These are phyloP conservation scores for Starmerella sp. DNA, from an alignment of 805 yeast species.

Conservation along the genomic window DNA sequence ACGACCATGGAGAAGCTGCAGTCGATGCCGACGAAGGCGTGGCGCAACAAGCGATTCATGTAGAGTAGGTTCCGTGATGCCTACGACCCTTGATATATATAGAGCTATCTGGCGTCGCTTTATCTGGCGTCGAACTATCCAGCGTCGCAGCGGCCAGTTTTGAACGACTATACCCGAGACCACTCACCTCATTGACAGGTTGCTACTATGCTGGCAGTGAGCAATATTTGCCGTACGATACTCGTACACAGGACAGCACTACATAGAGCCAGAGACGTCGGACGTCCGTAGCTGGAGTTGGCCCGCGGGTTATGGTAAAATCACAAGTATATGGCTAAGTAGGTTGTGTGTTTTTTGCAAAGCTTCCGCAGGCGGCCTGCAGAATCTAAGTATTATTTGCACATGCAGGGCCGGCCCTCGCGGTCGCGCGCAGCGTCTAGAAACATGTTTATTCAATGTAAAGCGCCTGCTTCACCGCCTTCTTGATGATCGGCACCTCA, in stretches of 20 bases:
- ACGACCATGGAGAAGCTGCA: constrained; percentile 55
- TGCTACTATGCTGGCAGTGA: too few species aligned
- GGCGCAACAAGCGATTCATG: constrained; percentile 34
- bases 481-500: constrained; percentile 76
- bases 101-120: too few species aligned
- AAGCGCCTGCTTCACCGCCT: constrained; percentile 42
- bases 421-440: not conserved
- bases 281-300: too few species aligned
- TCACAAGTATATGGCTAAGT: not conserved
- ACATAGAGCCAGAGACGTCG: not conserved
- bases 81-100: too few species aligned
- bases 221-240: too few species aligned
- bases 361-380: not conserved
- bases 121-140: too few species aligned
- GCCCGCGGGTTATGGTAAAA: not conserved
- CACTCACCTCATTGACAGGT: too few species aligned
- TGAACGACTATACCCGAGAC: too few species aligned
- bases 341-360: not conserved
- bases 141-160: too few species aligned
- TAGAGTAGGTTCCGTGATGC: not conserved
- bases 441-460: constrained; percentile 28
- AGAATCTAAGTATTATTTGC: constrained; percentile 2
- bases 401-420: not conserved
- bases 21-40: constrained; percentile 56
- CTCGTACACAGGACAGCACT: not conserved